phyloP scores from a whole-genome alignment of 768 basidiomycete species.

The Suillus brevipes region DNA sequence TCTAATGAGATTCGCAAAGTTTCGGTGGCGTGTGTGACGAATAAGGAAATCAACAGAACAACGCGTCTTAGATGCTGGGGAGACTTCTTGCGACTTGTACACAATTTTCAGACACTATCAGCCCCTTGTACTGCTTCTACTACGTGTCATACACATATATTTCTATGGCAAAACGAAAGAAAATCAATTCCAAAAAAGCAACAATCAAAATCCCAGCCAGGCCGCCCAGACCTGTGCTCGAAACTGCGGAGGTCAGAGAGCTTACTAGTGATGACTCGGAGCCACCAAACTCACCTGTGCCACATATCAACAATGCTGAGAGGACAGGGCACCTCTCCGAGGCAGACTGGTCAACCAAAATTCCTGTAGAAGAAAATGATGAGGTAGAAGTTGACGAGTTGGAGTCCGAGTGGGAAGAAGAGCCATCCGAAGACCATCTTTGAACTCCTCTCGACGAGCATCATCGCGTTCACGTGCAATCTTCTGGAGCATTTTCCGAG shows the following conservation, averaged over 20 bases:
- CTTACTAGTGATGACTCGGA: not conserved
- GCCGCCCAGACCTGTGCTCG: not conserved
- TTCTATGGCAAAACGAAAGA: not conserved
- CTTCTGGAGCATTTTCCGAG: too few relatives aligned
- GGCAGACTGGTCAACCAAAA: not conserved
- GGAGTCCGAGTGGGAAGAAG: too few relatives aligned
- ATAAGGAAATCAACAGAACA: too few relatives aligned
- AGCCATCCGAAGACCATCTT: too few relatives aligned
- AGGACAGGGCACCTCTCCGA: not conserved
- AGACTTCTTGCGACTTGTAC: not conserved
- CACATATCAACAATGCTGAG: not conserved
- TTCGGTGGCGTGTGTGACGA: too few relatives aligned
- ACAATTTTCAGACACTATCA: not conserved
- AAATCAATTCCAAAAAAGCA: not conserved
- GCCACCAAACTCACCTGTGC: not conserved
- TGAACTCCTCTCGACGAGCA: too few relatives aligned
- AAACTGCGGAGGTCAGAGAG: not conserved
- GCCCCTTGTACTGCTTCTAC: not conserved
- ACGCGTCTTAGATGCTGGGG: too few relatives aligned
- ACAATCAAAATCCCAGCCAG: not conserved
- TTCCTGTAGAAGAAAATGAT: not conserved
- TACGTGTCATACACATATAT: not conserved
- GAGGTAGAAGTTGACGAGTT: not conserved
- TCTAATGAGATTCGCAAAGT: too few relatives aligned
- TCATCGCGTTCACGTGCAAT: too few relatives aligned